Base-by-base conservation (phyloP, 352 stramenopile genomes). In the Thalassiosira hispida region DNA sequence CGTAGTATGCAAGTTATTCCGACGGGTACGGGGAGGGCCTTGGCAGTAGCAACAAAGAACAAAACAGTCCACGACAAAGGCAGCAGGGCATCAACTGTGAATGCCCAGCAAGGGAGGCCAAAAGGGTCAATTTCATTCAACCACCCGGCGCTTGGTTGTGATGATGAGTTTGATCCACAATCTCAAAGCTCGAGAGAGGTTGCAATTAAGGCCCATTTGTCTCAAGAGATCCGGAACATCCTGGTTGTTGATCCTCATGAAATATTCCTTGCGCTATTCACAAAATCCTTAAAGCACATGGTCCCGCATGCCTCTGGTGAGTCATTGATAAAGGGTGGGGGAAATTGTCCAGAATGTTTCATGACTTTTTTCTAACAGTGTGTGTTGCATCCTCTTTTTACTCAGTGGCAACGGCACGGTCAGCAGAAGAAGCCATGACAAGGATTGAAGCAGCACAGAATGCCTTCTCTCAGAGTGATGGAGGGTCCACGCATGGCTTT, bases 161-260 rank as follows among this genome's bases (percentile, higher is more conserved):
- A 87, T 38, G 68, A 83, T 38, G 77, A 83, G 20, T 61, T 68
- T 59, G 66, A 83, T 59, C 35, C 65, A 9, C 62, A 81, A 52
- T 67, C 44, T 16, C 18, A 64, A 14, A 14, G 66, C 0, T 55
- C 59, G 11, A 73, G 60, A 22, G 59, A 76, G 5, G 56, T 23
- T 59, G 29, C 49, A 11, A 63, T 63, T 76, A 1, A 74, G 46
- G 23, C 55, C 62, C 38, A 60, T 23, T 38, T 79, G 38, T 80
- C 76, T 44, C 67, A 76, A 67, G 77, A 91, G 64, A 83, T 91
- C 25, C 38, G 70, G 8, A 84, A 81, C 35, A 83, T 90, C 29
- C 52, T 92, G 8, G 46, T 92, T 38, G 77, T 92, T 2, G 83
- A 92, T 80, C 77, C 81, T 27, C 78, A 90, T 65, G 77, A 89